Percentiles rank a stretch among this genome's conserved stretches.
Evolutionary conservation across 441 rosid species (phyloP).

Genomic region (Gossypium aridum): DNA sequence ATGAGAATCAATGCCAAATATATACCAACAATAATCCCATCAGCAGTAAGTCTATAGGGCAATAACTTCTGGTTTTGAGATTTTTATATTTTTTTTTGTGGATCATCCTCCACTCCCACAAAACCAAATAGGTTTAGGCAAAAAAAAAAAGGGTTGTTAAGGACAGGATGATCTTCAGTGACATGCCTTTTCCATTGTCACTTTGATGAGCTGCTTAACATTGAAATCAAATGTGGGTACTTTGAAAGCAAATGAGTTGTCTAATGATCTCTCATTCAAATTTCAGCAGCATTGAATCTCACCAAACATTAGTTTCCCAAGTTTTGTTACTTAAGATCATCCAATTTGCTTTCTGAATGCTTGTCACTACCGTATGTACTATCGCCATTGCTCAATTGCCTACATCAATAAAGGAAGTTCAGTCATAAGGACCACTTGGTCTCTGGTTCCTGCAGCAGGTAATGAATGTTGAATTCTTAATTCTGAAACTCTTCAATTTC

Average conservation of each 20-base stretch:
- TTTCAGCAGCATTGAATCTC: constrained; percentile 15
- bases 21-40: constrained; percentile 17
- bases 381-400: neutral
- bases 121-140: neutral
- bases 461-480: neutral
- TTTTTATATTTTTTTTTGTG: neutral
- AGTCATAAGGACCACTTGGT: constrained; percentile 9
- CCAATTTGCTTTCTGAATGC: constrained; percentile 15
- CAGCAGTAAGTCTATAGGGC: constrained; percentile 11
- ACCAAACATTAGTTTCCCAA: constrained; percentile 14
- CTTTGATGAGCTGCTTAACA: constrained; percentile 17
- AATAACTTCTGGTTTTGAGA: constrained; percentile 5
- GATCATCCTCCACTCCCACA: neutral
- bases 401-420: constrained; percentile 13
- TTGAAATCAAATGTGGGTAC: constrained; percentile 18
- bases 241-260: constrained; percentile 28
- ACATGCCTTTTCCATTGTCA: constrained; percentile 1
- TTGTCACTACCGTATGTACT: constrained; percentile 11
- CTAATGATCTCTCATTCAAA: constrained; percentile 19
- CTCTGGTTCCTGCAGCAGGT: constrained; percentile 14
- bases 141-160: constrained; percentile 2
- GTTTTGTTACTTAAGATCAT: constrained; percentile 15
- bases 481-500: neutral
- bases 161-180: constrained; percentile 19
- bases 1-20: constrained; percentile 16